Conservation (phyloP, 495 filamentous ascomycete genomes). For the Xylaria grammica region DNA sequence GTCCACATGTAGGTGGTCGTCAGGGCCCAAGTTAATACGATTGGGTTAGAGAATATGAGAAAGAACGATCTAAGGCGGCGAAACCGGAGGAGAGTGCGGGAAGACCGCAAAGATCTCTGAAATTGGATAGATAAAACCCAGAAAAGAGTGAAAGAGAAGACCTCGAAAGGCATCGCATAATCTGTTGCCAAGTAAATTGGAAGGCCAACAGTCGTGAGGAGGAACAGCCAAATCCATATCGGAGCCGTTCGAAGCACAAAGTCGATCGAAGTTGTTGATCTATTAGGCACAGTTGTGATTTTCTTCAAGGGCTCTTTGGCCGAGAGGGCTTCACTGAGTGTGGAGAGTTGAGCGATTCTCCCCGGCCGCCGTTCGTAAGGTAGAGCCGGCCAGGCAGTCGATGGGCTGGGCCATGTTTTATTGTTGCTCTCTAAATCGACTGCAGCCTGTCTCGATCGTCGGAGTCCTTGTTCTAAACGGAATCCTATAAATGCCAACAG, state of each 20-base stretch:
- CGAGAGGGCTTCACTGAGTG: constrained; percentile 24
- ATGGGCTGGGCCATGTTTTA: constrained; percentile 35
- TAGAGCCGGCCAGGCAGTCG: constrained; percentile 32
- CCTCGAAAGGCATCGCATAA: constrained; percentile 40
- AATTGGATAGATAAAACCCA: constrained; percentile 48
- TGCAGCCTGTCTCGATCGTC: constrained; percentile 20
- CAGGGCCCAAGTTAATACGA: constrained; percentile 47
- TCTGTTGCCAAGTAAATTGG: constrained; percentile 28
- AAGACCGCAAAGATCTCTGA: constrained; percentile 41
- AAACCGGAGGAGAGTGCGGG: constrained; percentile 18
- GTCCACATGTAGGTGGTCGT: constrained; percentile 46
- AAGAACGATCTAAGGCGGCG: constrained; percentile 35
- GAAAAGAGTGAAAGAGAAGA: constrained; percentile 42
- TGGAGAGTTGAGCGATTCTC: constrained; percentile 24
- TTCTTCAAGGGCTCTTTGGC: constrained; percentile 17
- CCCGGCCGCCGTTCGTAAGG: constrained; percentile 14
- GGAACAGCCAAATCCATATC: constrained; percentile 28
- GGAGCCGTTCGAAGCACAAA: constrained; percentile 36
- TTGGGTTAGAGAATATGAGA: constrained; percentile 46
- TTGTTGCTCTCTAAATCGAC: constrained; percentile 29
- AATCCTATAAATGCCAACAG: constrained; percentile 27
- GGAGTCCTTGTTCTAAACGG: constrained; percentile 28
- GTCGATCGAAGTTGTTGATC: constrained; percentile 20
- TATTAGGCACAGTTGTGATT: not conserved
- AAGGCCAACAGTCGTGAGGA: constrained; percentile 29